A percentile compares a stretch with the other conserved stretches of the same genome.
Conservation (phyloP, 2,329 filamentous ascomycete genomes). For the Pseudocercospora cruenta region DNA sequence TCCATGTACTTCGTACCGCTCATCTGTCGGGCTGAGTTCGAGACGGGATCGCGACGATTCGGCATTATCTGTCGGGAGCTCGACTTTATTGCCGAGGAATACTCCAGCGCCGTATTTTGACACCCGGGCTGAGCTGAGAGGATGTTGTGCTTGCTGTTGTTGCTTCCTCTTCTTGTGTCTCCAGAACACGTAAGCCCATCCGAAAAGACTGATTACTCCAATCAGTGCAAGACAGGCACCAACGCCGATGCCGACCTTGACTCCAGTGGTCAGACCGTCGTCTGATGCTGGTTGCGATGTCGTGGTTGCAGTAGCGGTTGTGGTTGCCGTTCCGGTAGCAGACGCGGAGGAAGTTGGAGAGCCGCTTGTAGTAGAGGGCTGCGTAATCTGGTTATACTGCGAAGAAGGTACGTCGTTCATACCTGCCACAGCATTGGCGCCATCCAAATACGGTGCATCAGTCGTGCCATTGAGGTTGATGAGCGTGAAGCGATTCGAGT, state of each 20-base stretch:
- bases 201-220: conserved; percentile 12
- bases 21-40: conserved; percentile 16
- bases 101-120: not conserved
- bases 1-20: conserved; percentile 10
- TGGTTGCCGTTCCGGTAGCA: conserved; percentile 3
- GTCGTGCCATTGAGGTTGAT: conserved; percentile 65
- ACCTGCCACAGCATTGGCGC: conserved; percentile 22
- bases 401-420: conserved; percentile 24
- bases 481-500: conserved; percentile 65
- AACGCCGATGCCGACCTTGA: conserved; percentile 14
- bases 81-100: conserved; percentile 17
- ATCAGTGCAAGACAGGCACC: conserved; percentile 17
- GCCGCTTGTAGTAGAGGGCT: conserved; percentile 1
- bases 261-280: not conserved
- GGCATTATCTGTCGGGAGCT: conserved; percentile 5
- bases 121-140: not conserved
- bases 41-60: conserved; percentile 3
- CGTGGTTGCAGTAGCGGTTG: conserved; percentile 12
- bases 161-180: conserved; percentile 14
- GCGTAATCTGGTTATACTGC: conserved; percentile 25
- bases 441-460: conserved; percentile 43
- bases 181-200: conserved; percentile 16
- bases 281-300: not conserved
- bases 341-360: conserved; percentile 1
- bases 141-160: not conserved